Evolutionary conservation across 2,329 filamentous ascomycete species (phyloP), one percentile per base, ranked within the genome.

Genomic region (Diaporthe humulicola): DNA sequence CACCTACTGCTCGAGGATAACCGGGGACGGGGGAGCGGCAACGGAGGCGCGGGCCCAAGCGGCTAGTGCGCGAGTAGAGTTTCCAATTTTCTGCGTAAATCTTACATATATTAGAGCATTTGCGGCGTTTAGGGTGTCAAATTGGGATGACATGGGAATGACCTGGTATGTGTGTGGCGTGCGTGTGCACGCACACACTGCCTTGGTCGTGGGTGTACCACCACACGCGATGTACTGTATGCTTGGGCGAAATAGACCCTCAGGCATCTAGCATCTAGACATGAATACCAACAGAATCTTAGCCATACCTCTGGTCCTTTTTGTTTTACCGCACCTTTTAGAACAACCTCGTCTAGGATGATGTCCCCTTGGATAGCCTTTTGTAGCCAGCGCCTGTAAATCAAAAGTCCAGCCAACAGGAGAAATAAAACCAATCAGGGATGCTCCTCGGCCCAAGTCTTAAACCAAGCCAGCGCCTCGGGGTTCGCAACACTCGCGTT

Each of bases 401-500:
- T 38, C 33, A 22, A 8, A 12, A 12, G 22, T 14, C 5, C 33
- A 25, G 36, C 57, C 45, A 36, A 8, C 40, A 25, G 9, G 15
- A 25, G 38, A 17, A 30, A 14, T 4, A 5, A 28, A 19, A 45
- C 3, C 9, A n/a, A 15, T 74, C 60, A 76, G 19, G 80, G 79
- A 76, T 93, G 86, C 69, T 85, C 85, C 76, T 83, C 85, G 17
- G 93, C 90, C 96, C 96, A 98, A 42, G 89, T 85, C 77, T 91
- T 89, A 84, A 98, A 98, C 94, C 95, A 98, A 54, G 95, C 93
- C 78, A 99, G 84, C 77, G 96, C 95, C 78, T 93, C 94, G 2
- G 94, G 93, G 83, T 98, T 98, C 6, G 95, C 95, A n/a, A 98
- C 96, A 80, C 95, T 97, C 0, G 96, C 95, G 66, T 95, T 95